Evolutionary conservation across 2,329 filamentous ascomycete genomes (phyloP), one percentile per base, ranked within the genome.

Genomic region (Cordyceps tenuipes): DNA sequence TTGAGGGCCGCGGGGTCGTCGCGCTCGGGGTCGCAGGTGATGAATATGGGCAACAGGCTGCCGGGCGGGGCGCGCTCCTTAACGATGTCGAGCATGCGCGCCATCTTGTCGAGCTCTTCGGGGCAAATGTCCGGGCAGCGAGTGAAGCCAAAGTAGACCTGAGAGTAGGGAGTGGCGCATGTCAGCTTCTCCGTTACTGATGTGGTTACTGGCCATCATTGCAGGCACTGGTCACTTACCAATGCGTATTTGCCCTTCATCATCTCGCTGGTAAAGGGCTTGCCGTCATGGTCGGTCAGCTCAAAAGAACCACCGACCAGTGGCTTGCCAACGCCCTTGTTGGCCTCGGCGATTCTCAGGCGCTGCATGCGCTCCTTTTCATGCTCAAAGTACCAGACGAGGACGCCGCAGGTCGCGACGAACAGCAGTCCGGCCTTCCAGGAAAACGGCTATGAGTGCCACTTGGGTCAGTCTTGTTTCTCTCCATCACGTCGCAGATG

Each of bases 91-190:
- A 95, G 88, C 84, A 97, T 96, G 61, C 82, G 81, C n/a, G 93
- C 90, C 92, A 99, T 97, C 79, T 99, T 99, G 78, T 99, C 94
- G 68, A 99, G 87, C 76, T 99, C 94, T 70, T 99, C 94, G 39
- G 94, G 94, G 78, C 94, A 99, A 72, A 99, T 99, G 72, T 99
- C 94, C 26, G 94, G 94, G 73, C 94, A 99, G 75, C 97, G 92
- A 9, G 91, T 93, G 81, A 99, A 99, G 69, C 94, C 94, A 72
- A 99, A 99, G 77, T 99, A 99, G 43, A 97, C 86, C 90, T 94
- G 1, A 9, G 7, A 62, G 15, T 15, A 52, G 8, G 39, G 4
- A 2, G 13, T 3, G n/a, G 15, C 7, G 41, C 15, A 8, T 43
- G 26, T 60, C 21, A 50, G 50, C 13, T 3, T 17, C 2, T 13